phyloP scores from a whole-genome alignment of 768 basidiomycete genomes.

The Glaciozyma martinii region DNA sequence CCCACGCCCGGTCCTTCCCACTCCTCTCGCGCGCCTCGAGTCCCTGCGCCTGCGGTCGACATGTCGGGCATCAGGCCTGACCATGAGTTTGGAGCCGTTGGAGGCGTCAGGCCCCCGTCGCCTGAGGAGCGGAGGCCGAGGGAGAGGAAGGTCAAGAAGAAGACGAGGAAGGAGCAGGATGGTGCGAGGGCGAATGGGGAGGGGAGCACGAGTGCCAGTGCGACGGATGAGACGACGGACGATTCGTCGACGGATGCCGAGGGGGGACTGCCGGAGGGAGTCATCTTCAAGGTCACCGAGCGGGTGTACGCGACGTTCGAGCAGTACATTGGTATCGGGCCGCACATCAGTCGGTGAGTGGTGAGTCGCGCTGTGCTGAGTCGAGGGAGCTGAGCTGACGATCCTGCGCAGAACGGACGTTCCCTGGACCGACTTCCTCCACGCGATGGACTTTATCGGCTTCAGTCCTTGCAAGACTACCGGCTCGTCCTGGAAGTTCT shows the following conservation, averaged over 20 bases:
- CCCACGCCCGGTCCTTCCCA: neutral
- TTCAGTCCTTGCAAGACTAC: neutral
- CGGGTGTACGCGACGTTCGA: constrained; percentile 2
- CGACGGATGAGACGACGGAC: neutral
- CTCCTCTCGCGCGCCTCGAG: neutral
- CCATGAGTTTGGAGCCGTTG: neutral
- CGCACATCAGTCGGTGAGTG: neutral
- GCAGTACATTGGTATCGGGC: neutral
- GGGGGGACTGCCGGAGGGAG: neutral
- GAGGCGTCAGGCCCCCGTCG: neutral
- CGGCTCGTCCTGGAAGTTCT: constrained; percentile 13
- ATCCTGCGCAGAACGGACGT: constrained; percentile 6
- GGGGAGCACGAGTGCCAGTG: neutral
- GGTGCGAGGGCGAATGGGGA: neutral
- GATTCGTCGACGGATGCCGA: neutral
- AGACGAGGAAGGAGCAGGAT: neutral
- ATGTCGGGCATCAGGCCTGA: neutral
- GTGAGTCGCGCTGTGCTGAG: neutral
- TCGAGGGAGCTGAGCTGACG: neutral
- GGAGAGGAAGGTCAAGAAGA: neutral
- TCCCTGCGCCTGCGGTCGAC: neutral
- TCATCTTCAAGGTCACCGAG: neutral
- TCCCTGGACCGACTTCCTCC: constrained; percentile 8
- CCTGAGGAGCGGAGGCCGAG: neutral
- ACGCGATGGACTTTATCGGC: constrained; percentile 9